Percentiles rank a stretch among this genome's conserved stretches.
phyloP scores from a whole-genome alignment of 2,329 filamentous ascomycete species.

The Penicillium brasilianum region DNA sequence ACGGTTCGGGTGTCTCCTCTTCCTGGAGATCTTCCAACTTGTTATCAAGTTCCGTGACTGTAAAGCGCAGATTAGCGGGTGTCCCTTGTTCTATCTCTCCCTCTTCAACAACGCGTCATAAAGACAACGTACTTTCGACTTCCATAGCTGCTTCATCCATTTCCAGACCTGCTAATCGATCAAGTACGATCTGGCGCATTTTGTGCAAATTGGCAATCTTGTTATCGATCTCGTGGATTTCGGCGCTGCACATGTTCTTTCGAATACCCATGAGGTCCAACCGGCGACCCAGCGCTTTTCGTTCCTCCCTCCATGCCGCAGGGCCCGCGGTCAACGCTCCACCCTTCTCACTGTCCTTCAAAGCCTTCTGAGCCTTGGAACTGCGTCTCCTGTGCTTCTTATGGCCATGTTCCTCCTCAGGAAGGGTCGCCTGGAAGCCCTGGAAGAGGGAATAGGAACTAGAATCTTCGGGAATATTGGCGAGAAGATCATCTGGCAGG shows the following conservation, averaged over 20 bases:
- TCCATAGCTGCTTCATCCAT: conserved; percentile 89
- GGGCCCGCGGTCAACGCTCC: conserved; percentile 66
- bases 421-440: conserved; percentile 90
- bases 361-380: conserved; percentile 75
- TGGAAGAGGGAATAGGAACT: conserved; percentile 94
- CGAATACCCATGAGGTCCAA: conserved; percentile 89
- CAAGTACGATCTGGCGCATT: conserved; percentile 90
- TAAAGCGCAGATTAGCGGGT: conserved; percentile 12
- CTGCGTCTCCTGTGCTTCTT: conserved; percentile 72
- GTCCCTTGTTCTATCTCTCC: background rate
- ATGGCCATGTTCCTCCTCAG: conserved; percentile 67
- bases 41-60: conserved; percentile 64
- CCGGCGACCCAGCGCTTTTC: conserved; percentile 77
- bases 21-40: conserved; percentile 64
- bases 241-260: conserved; percentile 96
- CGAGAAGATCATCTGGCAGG: conserved; percentile 85
- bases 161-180: conserved; percentile 82
- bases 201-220: conserved; percentile 92
- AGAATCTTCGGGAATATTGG: conserved; percentile 83
- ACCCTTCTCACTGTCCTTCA: conserved; percentile 65
- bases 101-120: conserved; percentile 8
- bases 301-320: conserved; percentile 77
- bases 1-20: conserved; percentile 52
- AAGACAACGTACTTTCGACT: conserved; percentile 71
- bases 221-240: conserved; percentile 95